These are phyloP conservation scores for Neospermospora avenae DNA, from an alignment of 2,329 filamentous ascomycete species.

Conservation along the genomic window DNA sequence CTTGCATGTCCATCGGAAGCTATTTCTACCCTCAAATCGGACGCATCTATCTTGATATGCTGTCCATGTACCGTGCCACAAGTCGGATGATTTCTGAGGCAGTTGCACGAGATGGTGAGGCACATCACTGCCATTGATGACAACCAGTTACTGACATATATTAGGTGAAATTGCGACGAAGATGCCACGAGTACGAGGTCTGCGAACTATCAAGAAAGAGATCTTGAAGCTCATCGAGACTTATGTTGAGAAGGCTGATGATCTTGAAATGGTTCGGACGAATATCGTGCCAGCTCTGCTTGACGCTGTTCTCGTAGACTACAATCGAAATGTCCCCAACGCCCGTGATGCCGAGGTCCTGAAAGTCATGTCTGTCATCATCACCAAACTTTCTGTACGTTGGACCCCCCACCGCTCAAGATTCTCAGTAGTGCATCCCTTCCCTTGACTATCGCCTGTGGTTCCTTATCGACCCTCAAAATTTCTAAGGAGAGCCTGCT, in stretches of 20 bases:
- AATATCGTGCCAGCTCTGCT: slow-evolving; percentile 95
- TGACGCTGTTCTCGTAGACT: slow-evolving; percentile 91
- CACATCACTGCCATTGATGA: neutral
- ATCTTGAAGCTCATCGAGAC: slow-evolving; percentile 97
- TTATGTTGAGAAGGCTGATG: slow-evolving; percentile 97
- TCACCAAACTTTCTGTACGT: slow-evolving; percentile 92
- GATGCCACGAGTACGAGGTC: slow-evolving; percentile 91
- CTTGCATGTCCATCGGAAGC: slow-evolving; percentile 90
- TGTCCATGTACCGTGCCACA: slow-evolving; percentile 98
- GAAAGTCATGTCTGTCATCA: slow-evolving; percentile 96
- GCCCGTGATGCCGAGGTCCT: slow-evolving; percentile 95
- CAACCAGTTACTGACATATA: slow-evolving; percentile 33
- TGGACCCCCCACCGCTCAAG: slow-evolving; percentile 47
- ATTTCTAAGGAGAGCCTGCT: slow-evolving; percentile 25
- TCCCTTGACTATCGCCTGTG: slow-evolving; percentile 23
- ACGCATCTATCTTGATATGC: slow-evolving; percentile 96
- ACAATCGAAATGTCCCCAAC: slow-evolving; percentile 94
- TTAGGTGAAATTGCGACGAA: slow-evolving; percentile 88
- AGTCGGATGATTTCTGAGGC: slow-evolving; percentile 93
- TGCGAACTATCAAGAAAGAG: slow-evolving; percentile 98
- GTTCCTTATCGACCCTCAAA: neutral
- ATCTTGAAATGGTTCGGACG: slow-evolving; percentile 85
- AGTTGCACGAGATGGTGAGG: slow-evolving; percentile 75
- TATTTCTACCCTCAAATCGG: slow-evolving; percentile 99
- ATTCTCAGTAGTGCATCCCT: slow-evolving; percentile 42